Evolutionary conservation across 495 filamentous ascomycete genomes (phyloP).

Genomic region (Aspergillus taichungensis): DNA sequence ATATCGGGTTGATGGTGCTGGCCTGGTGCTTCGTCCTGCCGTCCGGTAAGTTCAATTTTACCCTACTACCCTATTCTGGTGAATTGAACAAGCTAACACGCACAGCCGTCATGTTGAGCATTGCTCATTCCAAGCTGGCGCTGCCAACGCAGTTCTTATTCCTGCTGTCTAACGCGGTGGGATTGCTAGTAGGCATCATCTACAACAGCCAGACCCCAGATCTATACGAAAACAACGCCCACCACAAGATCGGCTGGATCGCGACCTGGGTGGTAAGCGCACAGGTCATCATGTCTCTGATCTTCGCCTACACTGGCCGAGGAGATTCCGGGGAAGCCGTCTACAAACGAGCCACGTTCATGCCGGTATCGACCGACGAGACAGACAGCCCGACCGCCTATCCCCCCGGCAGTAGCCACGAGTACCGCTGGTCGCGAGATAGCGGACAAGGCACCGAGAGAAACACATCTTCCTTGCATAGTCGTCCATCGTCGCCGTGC

Average conservation of each 20-base stretch:
- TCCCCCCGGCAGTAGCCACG: conserved; percentile 28
- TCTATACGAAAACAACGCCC: conserved; percentile 79
- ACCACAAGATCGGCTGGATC: conserved; percentile 85
- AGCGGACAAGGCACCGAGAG: conserved; percentile 84
- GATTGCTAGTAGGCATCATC: conserved; percentile 60
- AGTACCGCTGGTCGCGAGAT: conserved; percentile 68
- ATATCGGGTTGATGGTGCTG: conserved; percentile 71
- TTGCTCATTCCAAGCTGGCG: conserved; percentile 68
- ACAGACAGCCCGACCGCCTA: conserved; percentile 50
- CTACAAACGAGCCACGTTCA: conserved; percentile 44
- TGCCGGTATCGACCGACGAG: conserved; percentile 60
- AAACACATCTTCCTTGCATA: conserved; percentile 57
- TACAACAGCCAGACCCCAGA: conserved; percentile 82
- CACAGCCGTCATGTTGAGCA: conserved; percentile 73
- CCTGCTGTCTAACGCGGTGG: conserved; percentile 59
- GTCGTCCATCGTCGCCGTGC: conserved; percentile 51
- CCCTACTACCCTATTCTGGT: neutral
- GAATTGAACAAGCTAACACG: conserved; percentile 1
- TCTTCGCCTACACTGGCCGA: conserved; percentile 43
- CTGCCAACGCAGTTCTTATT: conserved; percentile 71
- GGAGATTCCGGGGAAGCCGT: conserved; percentile 15
- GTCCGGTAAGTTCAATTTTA: conserved; percentile 47
- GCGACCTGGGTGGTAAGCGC: conserved; percentile 60
- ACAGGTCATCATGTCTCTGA: conserved; percentile 60
- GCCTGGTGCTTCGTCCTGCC: conserved; percentile 83